Base-by-base conservation (phyloP, 202 grass and related monocot species). In the Dendrocalamus latiflorus region DNA sequence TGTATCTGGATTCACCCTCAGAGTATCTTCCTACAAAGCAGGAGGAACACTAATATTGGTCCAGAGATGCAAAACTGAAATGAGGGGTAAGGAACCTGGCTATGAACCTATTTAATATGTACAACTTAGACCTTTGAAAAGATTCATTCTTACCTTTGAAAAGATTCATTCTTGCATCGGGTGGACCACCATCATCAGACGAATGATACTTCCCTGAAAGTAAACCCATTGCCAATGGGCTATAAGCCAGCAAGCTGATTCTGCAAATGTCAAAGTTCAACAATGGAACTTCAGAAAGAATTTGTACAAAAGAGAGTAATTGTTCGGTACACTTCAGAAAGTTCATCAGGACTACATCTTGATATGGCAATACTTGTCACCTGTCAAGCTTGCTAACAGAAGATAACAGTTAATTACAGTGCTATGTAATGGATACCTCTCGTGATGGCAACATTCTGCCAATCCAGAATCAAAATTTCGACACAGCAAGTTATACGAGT, bases 181-280 rank as follows among this genome's bases (percentile, higher is more conserved):
- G 68, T 6, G 89, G 90, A 6, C 81, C 80, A 2, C 64, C 76
- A 65, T 68, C 59, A 43, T 82, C 56, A 20, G 62, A 60, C 6
- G 79, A 90, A 59, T 87, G 88, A 59, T 98, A 98, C 81, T 98
- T 98, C 57, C 95, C 92, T 58, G 92, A 94, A 83, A 95, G 92
- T 90, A 98, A 89, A 65, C 92, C 95, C 92, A 98, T 98, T 58
- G 95, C 92, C 89, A 98, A 91, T 59, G 95, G 95, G 42, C 95
- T 98, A 65, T 98, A 98, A 65, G 92, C 90, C 77, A 98, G 83
- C 79, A 98, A 83, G 65, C 73, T 90, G 65, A 93, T 86, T 83
- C 95, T 94, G 81, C 55, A 88, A 72, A 78, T 86, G 9, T 45
- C 7, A 58, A 56, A 67, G 57, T 84, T 54, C 14, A 75, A 54